Base-by-base conservation (phyloP, 2,329 filamentous ascomycete genomes). In the Claviceps arundinis region DNA sequence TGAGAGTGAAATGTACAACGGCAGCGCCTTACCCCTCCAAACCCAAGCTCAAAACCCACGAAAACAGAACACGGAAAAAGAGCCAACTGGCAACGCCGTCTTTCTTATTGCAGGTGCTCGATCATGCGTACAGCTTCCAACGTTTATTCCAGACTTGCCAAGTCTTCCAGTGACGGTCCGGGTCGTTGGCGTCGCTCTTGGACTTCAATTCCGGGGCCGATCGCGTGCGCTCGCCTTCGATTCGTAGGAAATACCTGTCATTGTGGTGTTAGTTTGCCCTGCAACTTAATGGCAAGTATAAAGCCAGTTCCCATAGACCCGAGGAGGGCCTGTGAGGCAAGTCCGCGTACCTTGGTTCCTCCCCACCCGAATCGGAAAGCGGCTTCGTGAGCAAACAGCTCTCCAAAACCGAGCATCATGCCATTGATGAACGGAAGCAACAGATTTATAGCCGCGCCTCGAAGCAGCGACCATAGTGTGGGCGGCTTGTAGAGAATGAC, bases 401-500 rank as follows among this genome's bases (percentile, higher is more conserved):
- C 93, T 59, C 93, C 93, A 64, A 98, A 96, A 2, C 93, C 93
- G 62, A 98, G 72, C 93, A 98, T 98, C 75, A 98, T 80, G 47
- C 93, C 93, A 70, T 98, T 98, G 64, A 98, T 81, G 63, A 98
- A 98, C 0, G 93, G 93, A 19, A 98, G 71, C 1, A 98, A 62
- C n/a, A 98, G 74, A 67, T 98, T 98, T 70, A 98, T 98, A 5
- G 90, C 89, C 16, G 89, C 88, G 40, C 93, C 89, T 52, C 91
- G 82, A 51, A 96, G 59, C 56, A 98, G 68, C 9, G 87, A 82
- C 87, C 88, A 95, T 45, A 94, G 62, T 0, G 89, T 94, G 2
- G 93, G 90, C 3, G 90, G 89, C 58, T 82, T 82, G 76, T 97
- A 98, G 47, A 97, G 78, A 47, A 95, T 84, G 61, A 95, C 69